Evolutionary conservation across 1,284 basidiomycete species (phyloP), one percentile per base, ranked within the genome.

Genomic region (Ganoderma resinaceum): DNA sequence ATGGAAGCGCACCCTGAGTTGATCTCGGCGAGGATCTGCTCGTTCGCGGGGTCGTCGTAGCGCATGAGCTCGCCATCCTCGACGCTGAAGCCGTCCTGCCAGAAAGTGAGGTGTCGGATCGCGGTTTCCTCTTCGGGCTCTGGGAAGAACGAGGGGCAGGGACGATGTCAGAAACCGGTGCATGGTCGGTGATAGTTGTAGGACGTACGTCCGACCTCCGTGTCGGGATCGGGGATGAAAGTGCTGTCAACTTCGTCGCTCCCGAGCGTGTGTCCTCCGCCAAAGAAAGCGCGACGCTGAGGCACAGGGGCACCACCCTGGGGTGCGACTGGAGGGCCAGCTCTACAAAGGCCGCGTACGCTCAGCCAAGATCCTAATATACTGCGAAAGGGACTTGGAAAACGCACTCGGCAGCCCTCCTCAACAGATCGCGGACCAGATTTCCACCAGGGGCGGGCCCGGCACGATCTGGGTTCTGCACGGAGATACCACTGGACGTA

Each of bases 71-170:
- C 91, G 2, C 96, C 96, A 73, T 97, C 95, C 75, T 97, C 96
- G 66, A 99, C 89, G 58, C 91, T 93, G 81, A 99, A 99, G 0
- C 97, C 97, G 73, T 99, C 89, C 42, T 91, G 86, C 97, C 98
- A 99, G 81, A 99, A 96, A 0, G 94, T 97, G 43, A 99, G 84
- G 66, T 90, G 87, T 14, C 97, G 90, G 59, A 92, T 88, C 0
- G 87, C 93, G 0, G 87, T 84, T 67, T 88, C 86, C 55, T 86
- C 85, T 31, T 89, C 88, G 29, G 84, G 87, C 61, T 82, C 83
- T 74, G 67, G 37, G 26, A 37, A 53, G 23, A n/a, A 49, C 3
- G 3, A 26, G 23, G 43, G 43, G 20, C 43, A 37, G 35, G 31
- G n/a, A 33, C 31, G 49, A 35, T 8, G 53, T 63, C 23, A 23